Base-by-base conservation (phyloP, 768 basidiomycete genomes). In the Macrocybe gigantea region DNA sequence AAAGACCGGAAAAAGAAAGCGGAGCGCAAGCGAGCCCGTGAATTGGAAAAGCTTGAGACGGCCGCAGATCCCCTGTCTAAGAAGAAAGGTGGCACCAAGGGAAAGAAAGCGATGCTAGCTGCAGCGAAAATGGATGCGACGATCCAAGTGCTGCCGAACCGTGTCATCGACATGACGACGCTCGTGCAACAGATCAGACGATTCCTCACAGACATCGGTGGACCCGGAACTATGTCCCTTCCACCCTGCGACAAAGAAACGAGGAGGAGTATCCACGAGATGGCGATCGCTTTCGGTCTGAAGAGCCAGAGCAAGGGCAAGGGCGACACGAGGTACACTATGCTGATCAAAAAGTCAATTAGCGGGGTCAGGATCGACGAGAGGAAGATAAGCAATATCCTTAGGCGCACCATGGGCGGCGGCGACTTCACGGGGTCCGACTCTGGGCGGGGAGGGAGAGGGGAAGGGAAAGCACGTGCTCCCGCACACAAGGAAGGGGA, bases 1-100 rank as follows among this genome's bases (percentile, higher is more conserved):
- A 76, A 77, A 41, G 94, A 97, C 59, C 88, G 92, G 1, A 67
- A 71, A 44, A 86, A 83, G 69, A 98, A 96, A 61, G 90, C 90
- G 0, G 81, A 83, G 48, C 62, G 70, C 58, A 95, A 91, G 61
- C 74, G 69, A 2, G 70, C 75, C 11, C 82, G 91, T 0, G 75
- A 70, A 1, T 63, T 75, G 3, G 80, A 75, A 11, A 78, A 78
- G 8, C 66, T 84, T 2, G 69, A 76, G 12, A 67, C 67, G 0
- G 80, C 80, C 9, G 71, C 82, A 1, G 87, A 93, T 56, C 84
- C 85, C 0, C 63, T 82, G n/a, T 54, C 72, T 6, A 53, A 53
- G n/a, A 75, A 82, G 55, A 83, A 81, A 60, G 79, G 80, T 36
- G 80, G 83, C 1, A 83, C 82, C 64, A 85, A 83, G 56, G 79